Percentiles rank a stretch among this genome's conserved stretches.
phyloP scores from a whole-genome alignment of 768 basidiomycete genomes.

The Mycena latifolia region DNA sequence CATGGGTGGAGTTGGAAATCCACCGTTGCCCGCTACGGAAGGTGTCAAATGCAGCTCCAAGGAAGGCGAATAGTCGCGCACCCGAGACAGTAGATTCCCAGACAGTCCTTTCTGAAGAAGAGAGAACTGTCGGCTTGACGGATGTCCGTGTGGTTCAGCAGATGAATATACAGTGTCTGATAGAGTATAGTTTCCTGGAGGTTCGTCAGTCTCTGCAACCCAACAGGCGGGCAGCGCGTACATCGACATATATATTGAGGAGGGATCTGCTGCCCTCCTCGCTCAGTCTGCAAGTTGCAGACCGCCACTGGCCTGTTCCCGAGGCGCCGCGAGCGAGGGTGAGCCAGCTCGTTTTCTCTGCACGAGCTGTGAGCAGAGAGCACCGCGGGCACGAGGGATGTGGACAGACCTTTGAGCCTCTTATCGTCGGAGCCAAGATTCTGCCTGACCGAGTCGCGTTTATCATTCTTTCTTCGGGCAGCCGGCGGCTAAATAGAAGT shows the following conservation, averaged over 20 bases:
- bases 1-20: conserved; percentile 57
- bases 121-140: conserved; percentile 81
- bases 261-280: conserved; percentile 78
- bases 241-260: conserved; percentile 82
- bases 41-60: conserved; percentile 13
- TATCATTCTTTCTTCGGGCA: conserved; percentile 65
- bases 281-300: conserved; percentile 76
- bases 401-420: conserved; percentile 69
- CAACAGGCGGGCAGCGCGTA: conserved; percentile 46
- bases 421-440: conserved; percentile 55
- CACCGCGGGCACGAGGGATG: background rate
- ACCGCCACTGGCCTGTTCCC: conserved; percentile 75
- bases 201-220: conserved; percentile 34
- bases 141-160: conserved; percentile 84
- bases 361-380: conserved; percentile 21
- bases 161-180: conserved; percentile 79
- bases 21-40: conserved; percentile 68
- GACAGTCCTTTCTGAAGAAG: conserved; percentile 81
- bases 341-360: conserved; percentile 84
- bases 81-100: conserved; percentile 77
- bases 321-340: conserved; percentile 64
- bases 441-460: conserved; percentile 59
- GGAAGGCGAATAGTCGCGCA: conserved; percentile 44
- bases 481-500: conserved; percentile 51
- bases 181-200: conserved; percentile 77